A percentile compares a stretch with the other conserved stretches of the same genome.
Evolutionary conservation across 192 early-diverging fungal genomes (phyloP).

Genomic region (Umbelopsis vinacea): DNA sequence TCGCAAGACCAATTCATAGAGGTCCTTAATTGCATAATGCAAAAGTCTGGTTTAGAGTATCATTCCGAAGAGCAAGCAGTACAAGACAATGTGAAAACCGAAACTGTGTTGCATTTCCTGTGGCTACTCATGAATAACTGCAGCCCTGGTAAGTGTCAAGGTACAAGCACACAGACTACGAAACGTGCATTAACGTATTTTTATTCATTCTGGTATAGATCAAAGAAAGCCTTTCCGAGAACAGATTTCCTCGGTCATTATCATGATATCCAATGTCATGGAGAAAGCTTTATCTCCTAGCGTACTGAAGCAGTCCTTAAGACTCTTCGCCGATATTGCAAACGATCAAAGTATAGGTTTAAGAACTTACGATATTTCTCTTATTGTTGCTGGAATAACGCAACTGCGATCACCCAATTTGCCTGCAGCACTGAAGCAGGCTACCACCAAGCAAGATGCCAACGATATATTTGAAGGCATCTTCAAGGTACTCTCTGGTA

Average conservation of each 20-base stretch:
- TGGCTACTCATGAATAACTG: conserved; percentile 24
- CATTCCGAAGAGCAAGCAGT: neutral
- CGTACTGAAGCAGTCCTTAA: conserved; percentile 36
- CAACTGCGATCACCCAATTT: conserved; percentile 27
- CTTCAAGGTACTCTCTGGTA: conserved; percentile 54
- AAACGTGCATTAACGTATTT: neutral
- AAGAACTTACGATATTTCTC: conserved; percentile 48
- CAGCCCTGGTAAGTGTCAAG: conserved; percentile 19
- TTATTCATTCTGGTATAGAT: conserved; percentile 29
- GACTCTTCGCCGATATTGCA: conserved; percentile 44
- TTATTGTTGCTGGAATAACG: conserved; percentile 41
- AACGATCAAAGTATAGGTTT: conserved; percentile 42
- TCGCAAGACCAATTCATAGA: conserved; percentile 17
- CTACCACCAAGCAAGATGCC: conserved; percentile 28
- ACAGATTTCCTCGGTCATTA: conserved; percentile 40
- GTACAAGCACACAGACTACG: neutral
- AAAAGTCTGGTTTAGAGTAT: neutral
- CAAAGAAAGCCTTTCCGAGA: conserved; percentile 47
- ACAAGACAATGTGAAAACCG: neutral
- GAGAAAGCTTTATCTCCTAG: conserved; percentile 42
- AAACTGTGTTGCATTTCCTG: conserved; percentile 17
- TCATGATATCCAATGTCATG: conserved; percentile 42
- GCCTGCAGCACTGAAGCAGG: neutral
- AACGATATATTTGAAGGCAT: conserved; percentile 53
- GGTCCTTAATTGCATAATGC: conserved; percentile 9